Percentiles rank a stretch among this genome's conserved stretches.
phyloP scores from a whole-genome alignment of 768 basidiomycete genomes.

The Mycena filopes region DNA sequence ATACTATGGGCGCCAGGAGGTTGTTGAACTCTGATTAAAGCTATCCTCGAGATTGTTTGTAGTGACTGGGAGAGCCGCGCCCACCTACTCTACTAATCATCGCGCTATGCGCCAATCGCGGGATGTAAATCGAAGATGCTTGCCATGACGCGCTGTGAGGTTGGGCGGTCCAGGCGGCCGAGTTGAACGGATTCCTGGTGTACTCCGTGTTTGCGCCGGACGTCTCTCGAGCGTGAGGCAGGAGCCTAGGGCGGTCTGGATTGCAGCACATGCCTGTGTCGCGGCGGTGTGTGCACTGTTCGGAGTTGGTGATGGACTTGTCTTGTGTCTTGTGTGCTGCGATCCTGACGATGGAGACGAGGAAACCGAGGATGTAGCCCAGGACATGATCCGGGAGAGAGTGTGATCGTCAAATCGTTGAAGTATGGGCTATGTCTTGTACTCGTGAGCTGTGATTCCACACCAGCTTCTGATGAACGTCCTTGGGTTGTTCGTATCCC shows the following conservation, averaged over 20 bases:
- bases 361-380: too few relatives aligned
- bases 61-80: conserved; percentile 19
- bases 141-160: conserved; percentile 51
- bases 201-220: conserved; percentile 30
- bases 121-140: too few relatives aligned
- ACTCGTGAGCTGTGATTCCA: too few relatives aligned
- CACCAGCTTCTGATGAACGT: too few relatives aligned
- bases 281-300: background rate
- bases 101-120: conserved; percentile 51
- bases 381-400: too few relatives aligned
- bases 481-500: too few relatives aligned
- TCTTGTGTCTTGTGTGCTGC: too few relatives aligned
- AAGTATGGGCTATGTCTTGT: too few relatives aligned
- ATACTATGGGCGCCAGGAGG: conserved; percentile 39
- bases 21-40: background rate
- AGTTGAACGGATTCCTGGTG: conserved; percentile 51
- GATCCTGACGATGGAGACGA: too few relatives aligned
- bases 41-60: too few relatives aligned
- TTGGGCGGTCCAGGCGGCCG: conserved; percentile 41
- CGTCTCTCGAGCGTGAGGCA: conserved; percentile 9
- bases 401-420: too few relatives aligned
- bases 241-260: background rate
- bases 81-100: conserved; percentile 58
- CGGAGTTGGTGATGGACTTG: too few relatives aligned
- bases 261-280: conserved; percentile 4